Evolutionary conservation across 257 asterid species (phyloP), one percentile per base, ranked within the genome.

Genomic region (Phtheirospermum japonicum): DNA sequence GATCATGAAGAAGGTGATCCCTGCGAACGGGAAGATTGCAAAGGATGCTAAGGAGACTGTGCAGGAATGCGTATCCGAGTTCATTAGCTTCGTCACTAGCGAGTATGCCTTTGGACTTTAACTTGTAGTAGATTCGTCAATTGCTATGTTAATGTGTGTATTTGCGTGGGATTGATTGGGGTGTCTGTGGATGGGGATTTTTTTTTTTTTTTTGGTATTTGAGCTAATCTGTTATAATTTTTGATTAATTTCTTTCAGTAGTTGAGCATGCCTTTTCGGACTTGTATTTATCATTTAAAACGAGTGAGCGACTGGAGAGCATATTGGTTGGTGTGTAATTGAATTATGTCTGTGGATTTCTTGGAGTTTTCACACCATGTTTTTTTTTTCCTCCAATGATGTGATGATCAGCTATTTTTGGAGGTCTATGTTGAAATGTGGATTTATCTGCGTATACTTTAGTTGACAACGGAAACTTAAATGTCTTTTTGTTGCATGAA

Each of bases 51-150:
- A 85, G 79, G 94, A 85, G 66, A 82, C 82, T 18, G 85, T 85
- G 13, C 94, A 85, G 81, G 94, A 85, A 68, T 85, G 94, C 73
- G 89, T 85, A 34, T 85, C 94, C 6, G 94, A 85, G 77, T 85
- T 85, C 68, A 85, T 85, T 49, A 82, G 89, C 78, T 85, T 85
- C 78, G 55, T 85, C 61, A 85, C 94, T 42, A 82, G 94, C 89
- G 94, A 85, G 94, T 82, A 77, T 18, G 85, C 49, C 13, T 28
- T 48, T 70, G 13, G 14, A 28, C 2, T 39, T 14, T 13, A 43
- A 45, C 32, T 43, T 3, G 65, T 42, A 7, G 1, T 6, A 9
- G 49, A 8, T 12, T n/a, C n/a, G n/a, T n/a, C n/a, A n/a, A n/a
- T 55, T 31, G 57, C 6, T 18, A 45, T 64, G 26, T 10, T 1